Conservation (phyloP, 1,284 basidiomycete species). For the Takashimella koratensis region DNA sequence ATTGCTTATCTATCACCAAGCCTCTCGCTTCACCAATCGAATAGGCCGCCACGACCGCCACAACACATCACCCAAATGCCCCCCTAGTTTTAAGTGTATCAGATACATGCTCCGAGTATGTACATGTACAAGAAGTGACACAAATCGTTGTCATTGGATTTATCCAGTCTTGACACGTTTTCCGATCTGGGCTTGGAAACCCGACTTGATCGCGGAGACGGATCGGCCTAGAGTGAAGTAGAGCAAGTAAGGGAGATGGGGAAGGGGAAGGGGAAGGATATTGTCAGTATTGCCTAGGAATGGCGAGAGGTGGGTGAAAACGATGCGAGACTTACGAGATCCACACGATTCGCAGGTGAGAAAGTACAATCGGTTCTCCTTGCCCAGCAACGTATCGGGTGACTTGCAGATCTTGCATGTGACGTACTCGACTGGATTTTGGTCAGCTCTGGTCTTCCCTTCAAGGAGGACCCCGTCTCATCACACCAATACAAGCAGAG, state of each 20-base stretch:
- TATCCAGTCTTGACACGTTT: background rate
- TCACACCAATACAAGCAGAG: background rate
- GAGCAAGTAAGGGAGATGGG: too few species aligned
- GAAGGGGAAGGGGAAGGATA: background rate
- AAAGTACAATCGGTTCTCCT: slow-evolving; percentile 99
- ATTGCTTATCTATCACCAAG: too few species aligned
- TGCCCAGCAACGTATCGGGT: slow-evolving; percentile 89
- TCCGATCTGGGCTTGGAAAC: slow-evolving; percentile 90
- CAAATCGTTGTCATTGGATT: background rate
- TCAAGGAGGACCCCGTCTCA: background rate
- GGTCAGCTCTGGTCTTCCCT: background rate
- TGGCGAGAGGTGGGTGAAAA: background rate
- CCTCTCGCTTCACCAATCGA: too few species aligned
- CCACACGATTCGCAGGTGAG: slow-evolving; percentile 96
- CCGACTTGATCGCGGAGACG: slow-evolving; percentile 95
- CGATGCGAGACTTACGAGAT: too few species aligned
- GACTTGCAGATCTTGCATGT: slow-evolving; percentile 99
- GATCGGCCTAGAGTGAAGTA: too few species aligned
- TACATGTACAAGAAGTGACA: background rate
- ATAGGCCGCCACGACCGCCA: too few species aligned
- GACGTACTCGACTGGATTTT: slow-evolving; percentile 83
- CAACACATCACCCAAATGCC: too few species aligned
- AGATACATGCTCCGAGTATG: background rate
- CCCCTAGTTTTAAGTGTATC: background rate
- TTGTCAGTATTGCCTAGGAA: background rate